Evolutionary conservation across 148 eudicot species (phyloP).

Genomic region (Persicaria tinctoria): DNA sequence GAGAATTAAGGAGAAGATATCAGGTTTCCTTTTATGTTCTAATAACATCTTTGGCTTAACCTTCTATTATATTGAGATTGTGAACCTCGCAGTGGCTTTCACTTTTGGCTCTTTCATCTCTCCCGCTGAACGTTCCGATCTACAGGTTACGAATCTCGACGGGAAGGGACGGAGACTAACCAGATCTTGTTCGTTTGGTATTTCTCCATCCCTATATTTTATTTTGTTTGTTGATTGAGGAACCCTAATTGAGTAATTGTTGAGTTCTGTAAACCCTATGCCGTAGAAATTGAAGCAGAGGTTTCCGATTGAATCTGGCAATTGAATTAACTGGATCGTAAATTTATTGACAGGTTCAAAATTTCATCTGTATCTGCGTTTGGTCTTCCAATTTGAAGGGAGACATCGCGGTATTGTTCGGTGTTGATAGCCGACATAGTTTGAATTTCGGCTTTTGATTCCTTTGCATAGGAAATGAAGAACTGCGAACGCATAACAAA

Average conservation of each 20-base stretch:
- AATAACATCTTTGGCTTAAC: too few species aligned
- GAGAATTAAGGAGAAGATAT: too few species aligned
- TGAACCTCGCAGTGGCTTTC: too few species aligned
- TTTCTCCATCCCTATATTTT: background rate
- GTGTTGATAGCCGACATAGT: background rate
- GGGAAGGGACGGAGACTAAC: constrained; percentile 2
- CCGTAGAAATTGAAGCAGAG: background rate
- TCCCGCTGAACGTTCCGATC: constrained; percentile 7
- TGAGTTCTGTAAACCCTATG: background rate
- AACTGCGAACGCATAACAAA: constrained; percentile 62
- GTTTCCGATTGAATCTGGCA: background rate
- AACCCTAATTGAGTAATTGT: background rate
- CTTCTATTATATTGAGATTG: too few species aligned
- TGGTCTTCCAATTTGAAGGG: constrained; percentile 12
- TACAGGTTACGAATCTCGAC: background rate
- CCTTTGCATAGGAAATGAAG: constrained; percentile 40
- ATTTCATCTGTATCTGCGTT: background rate
- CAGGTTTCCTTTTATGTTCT: too few species aligned
- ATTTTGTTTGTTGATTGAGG: constrained; percentile 1
- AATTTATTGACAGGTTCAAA: constrained; percentile 10
- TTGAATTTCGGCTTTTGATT: background rate
- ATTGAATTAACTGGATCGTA: background rate
- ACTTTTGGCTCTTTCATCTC: constrained; percentile 7
- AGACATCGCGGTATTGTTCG: background rate
- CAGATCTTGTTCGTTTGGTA: constrained; percentile 1